These are phyloP conservation scores for Medicago truncatula DNA, from an alignment of 306 rosid genomes.

Conservation along the genomic window DNA sequence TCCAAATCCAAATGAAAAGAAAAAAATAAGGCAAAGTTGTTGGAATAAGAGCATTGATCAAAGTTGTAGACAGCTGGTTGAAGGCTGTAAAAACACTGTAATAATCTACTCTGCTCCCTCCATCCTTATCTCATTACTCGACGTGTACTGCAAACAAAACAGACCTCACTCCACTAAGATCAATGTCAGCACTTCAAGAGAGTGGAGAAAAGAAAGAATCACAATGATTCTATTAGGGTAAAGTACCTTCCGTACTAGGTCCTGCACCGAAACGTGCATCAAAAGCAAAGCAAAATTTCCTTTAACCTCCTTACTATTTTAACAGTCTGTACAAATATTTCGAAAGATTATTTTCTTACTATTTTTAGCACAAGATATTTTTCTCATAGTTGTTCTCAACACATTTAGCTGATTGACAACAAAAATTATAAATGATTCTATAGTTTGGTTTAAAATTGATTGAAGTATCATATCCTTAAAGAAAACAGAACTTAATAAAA, in stretches of 20 bases:
- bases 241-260: conserved; percentile 44
- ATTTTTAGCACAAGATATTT: background rate
- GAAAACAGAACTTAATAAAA: too few species aligned
- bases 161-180: background rate
- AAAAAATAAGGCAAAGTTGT: background rate
- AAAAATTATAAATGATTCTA: too few species aligned
- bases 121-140: conserved; percentile 36
- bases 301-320: background rate
- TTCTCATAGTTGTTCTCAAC: background rate
- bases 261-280: conserved; percentile 4
- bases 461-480: too few species aligned
- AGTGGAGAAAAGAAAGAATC: background rate
- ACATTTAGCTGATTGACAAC: too few species aligned
- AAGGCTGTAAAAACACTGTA: conserved; percentile 35
- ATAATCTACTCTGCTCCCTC: background rate
- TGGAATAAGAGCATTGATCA: conserved; percentile 20
- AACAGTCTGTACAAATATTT: background rate
- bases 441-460: too few species aligned
- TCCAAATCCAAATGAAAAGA: conserved; percentile 4
- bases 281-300: background rate
- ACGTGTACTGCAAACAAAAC: background rate
- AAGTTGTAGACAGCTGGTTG: conserved; percentile 47
- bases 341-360: background rate
- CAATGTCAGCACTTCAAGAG: too few species aligned
- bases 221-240: background rate